Conservation (phyloP, 306 rosid species). For the Rosa persica region DNA sequence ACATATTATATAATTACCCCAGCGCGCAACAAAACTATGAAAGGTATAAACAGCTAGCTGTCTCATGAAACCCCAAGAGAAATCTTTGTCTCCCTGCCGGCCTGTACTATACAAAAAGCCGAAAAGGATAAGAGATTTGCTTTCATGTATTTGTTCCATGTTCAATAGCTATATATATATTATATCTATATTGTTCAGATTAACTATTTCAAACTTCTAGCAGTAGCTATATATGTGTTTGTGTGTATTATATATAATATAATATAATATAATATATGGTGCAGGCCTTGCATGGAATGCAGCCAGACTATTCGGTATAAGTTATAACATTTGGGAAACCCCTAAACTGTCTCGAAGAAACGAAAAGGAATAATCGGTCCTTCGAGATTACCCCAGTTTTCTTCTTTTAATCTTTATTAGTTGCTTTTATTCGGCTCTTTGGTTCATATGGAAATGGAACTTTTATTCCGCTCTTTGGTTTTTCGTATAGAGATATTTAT, state of each 20-base stretch:
- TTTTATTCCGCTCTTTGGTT: no score
- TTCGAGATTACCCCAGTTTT: no score
- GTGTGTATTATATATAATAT: no score
- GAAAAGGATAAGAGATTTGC: slow-evolving; percentile 27
- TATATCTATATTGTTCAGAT: not conserved
- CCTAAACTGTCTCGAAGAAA: slow-evolving; percentile 30
- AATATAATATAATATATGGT: not conserved
- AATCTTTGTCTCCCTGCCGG: slow-evolving; percentile 70
- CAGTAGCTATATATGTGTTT: not conserved
- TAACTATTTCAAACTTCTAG: not conserved
- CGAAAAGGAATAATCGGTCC: slow-evolving; percentile 46
- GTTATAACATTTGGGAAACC: no score
- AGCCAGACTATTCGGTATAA: not conserved
- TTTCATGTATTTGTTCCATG: not conserved
- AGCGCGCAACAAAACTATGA: slow-evolving; percentile 14
- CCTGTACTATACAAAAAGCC: slow-evolving; percentile 39
- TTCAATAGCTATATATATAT: not conserved
- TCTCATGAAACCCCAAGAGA: slow-evolving; percentile 36
- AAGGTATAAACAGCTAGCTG: slow-evolving; percentile 15
- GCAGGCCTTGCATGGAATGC: not conserved
- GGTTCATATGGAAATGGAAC: no score
- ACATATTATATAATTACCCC: not conserved
- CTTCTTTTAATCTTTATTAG: no score
- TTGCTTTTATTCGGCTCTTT: no score
- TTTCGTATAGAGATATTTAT: no score